Evolutionary conservation across 768 basidiomycete species (phyloP), one percentile per base, ranked within the genome.

Genomic region (Xerocomellus amylosporus): DNA sequence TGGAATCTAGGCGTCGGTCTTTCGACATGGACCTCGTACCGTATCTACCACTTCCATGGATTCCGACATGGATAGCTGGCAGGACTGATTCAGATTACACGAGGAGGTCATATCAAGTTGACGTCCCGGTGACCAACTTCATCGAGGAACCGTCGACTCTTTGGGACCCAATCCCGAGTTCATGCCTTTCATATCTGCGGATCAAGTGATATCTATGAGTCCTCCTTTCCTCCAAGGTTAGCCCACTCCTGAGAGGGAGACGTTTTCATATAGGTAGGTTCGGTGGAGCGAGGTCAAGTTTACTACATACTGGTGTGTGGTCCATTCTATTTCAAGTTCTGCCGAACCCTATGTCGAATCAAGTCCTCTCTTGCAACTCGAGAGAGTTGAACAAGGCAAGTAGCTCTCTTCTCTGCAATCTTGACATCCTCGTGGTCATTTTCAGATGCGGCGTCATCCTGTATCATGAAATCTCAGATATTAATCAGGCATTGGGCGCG

Each of bases 101-200:
- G 41, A 49, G 53, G 44, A 33, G 30, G 30, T 43, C 51, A 47
- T 49, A 51, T 49, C 54, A 33, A 37, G 34, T 24, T 4, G 24
- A 24, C 24, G 24, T 20, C 48, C 40, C 5, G 26, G 24, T 38
- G 36, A 36, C 39, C 20, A 22, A n/a, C 54, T 24, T 34, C 26
- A 15, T 46, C 36, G n/a, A 30, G 33, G 24, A 31, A 50, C 17
- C 24, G 39, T 43, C 39, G 37, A 22, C 42, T 5, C n/a, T 58
- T 51, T n/a, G n/a, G n/a, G n/a, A n/a, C n/a, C 19, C 37, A n/a
- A 38, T 43, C 5, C 37, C 33, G 17, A 34, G 20, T 24, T 56
- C 56, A 22, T 46, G 36, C 9, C 22, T 41, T 51, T 63, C 62
- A 64, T 63, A 63, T 63, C 62, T 54, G 20, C 26, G 36, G 50